These are phyloP conservation scores for Fusarium duplospermum DNA, from an alignment of 2,329 filamentous ascomycete species.

Conservation along the genomic window DNA sequence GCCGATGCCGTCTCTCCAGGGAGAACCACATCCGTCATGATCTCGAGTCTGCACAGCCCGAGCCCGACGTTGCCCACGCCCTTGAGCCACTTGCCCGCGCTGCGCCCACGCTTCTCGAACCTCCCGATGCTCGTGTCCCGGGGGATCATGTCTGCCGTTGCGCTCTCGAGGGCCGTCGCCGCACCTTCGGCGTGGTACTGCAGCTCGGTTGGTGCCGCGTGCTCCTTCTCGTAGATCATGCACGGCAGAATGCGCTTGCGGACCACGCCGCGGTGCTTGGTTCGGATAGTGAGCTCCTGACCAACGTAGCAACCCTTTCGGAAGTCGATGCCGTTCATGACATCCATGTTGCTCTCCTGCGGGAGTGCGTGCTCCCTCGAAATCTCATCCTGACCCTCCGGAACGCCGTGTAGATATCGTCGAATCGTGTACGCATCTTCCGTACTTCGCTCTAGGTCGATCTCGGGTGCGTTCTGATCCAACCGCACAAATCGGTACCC, in stretches of 20 bases:
- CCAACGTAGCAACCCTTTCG: constrained; percentile 97
- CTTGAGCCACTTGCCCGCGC: constrained; percentile 82
- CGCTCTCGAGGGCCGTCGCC: constrained; percentile 38
- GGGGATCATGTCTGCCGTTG: constrained; percentile 54
- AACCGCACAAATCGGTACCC: constrained; percentile 62
- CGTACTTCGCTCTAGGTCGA: constrained; percentile 60
- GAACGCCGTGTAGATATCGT: constrained; percentile 81
- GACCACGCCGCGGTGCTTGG: constrained; percentile 92
- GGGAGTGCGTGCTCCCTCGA: constrained; percentile 78
- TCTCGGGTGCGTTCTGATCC: constrained; percentile 45
- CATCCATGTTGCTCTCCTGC: constrained; percentile 89
- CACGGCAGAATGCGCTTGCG: constrained; percentile 90
- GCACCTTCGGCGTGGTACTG: constrained; percentile 57
- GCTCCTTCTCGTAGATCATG: constrained; percentile 70
- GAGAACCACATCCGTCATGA: constrained; percentile 85
- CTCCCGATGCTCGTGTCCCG: constrained; percentile 62
- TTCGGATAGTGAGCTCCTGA: constrained; percentile 95
- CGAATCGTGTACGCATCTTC: constrained; percentile 77
- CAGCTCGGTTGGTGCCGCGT: constrained; percentile 53
- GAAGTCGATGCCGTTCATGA: constrained; percentile 88
- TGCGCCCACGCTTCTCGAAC: constrained; percentile 70
- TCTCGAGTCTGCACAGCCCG: constrained; percentile 86
- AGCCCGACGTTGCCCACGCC: constrained; percentile 89
- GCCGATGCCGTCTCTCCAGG: constrained; percentile 75
- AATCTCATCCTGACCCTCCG: constrained; percentile 88